Percentiles rank a stretch among this genome's conserved stretches.
Conservation (phyloP, 495 filamentous ascomycete genomes). For the Letharia columbiana region DNA sequence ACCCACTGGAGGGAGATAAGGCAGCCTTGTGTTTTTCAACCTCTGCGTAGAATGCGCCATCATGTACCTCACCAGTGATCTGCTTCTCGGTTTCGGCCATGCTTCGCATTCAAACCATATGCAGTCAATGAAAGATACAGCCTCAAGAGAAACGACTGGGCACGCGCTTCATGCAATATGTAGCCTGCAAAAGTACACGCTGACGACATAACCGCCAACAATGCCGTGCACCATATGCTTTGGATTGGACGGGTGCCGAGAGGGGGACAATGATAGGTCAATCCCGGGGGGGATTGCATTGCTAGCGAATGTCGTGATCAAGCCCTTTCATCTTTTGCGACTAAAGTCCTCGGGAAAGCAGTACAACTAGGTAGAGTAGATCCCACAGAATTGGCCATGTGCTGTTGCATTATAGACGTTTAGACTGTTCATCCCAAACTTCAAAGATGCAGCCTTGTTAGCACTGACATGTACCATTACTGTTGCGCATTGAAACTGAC, state of each 20-base stretch:
- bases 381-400: too few species aligned
- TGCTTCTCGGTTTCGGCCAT: neutral
- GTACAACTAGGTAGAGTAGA: too few species aligned
- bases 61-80: neutral
- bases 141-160: neutral
- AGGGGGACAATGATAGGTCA: neutral
- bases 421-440: too few species aligned
- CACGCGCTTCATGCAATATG: neutral
- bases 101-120: neutral
- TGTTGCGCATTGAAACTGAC: too few species aligned
- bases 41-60: neutral
- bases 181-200: too few species aligned
- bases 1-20: neutral
- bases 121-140: too few species aligned
- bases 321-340: neutral
- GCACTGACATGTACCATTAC: too few species aligned
- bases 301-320: constrained; percentile 1
- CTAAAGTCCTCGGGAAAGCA: too few species aligned
- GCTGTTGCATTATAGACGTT: too few species aligned
- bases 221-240: neutral
- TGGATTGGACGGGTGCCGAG: neutral
- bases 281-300: neutral
- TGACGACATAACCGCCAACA: neutral
- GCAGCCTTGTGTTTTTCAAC: neutral
- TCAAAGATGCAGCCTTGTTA: too few species aligned